Conservation (phyloP, 1,284 basidiomycete species). For the Anthracocystis setariae region DNA sequence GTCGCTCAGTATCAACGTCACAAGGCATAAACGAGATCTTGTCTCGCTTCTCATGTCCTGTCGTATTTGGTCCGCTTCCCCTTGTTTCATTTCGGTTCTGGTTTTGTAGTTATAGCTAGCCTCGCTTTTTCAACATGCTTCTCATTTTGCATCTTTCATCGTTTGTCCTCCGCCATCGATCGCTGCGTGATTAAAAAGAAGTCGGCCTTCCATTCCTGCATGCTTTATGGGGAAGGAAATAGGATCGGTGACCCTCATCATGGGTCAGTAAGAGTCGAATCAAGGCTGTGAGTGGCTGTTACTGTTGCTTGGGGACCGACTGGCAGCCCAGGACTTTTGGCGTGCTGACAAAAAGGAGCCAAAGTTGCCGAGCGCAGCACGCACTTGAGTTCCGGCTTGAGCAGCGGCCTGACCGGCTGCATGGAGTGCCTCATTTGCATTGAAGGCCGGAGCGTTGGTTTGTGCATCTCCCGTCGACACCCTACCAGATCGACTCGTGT, state of each 20-base stretch:
- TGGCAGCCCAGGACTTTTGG: conserved; percentile 49
- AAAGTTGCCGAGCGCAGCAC: conserved; percentile 59
- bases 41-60: neutral
- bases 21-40: conserved; percentile 33
- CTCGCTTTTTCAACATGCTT: conserved; percentile 37
- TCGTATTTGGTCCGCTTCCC: conserved; percentile 7
- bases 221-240: no score
- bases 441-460: conserved; percentile 17
- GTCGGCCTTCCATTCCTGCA: conserved; percentile 5
- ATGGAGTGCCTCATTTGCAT: conserved; percentile 41
- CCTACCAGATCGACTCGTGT: conserved; percentile 36
- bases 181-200: neutral
- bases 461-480: conserved; percentile 4
- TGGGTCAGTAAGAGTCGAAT: neutral
- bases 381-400: conserved; percentile 58
- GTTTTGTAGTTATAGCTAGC: conserved; percentile 52
- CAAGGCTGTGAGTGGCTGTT: neutral
- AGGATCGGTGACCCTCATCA: neutral
- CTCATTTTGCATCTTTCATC: conserved; percentile 27
- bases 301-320: conserved; percentile 21
- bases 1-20: conserved; percentile 66
- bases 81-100: conserved; percentile 28
- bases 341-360: conserved; percentile 59
- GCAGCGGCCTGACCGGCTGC: conserved; percentile 53
- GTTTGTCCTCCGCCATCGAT: neutral